These are phyloP conservation scores for Wallacemonas sp. DNA, from an alignment of 208 protist species.

Conservation along the genomic window DNA sequence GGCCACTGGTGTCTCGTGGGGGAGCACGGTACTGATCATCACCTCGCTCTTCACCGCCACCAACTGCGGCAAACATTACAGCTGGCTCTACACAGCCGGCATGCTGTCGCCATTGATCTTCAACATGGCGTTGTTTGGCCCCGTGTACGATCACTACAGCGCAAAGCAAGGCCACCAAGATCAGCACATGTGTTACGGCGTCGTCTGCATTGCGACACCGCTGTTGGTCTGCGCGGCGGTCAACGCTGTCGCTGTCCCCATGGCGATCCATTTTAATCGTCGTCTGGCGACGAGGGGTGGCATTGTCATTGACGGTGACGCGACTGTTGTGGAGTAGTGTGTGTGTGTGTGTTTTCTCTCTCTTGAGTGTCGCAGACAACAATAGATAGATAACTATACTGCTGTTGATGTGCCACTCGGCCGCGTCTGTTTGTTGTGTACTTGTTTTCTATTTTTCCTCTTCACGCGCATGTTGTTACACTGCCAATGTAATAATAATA, in stretches of 20 bases:
- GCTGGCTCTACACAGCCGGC: constrained; percentile 78
- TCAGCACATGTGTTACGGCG: constrained; percentile 44
- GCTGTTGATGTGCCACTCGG: too few relatives aligned
- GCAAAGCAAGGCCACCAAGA: constrained; percentile 30
- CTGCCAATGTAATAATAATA: too few relatives aligned
- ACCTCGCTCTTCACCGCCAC: constrained; percentile 56
- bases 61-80: constrained; percentile 86
- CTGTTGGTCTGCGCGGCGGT: constrained; percentile 52
- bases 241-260: constrained; percentile 46
- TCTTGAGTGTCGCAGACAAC: too few relatives aligned
- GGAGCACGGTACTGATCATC: constrained; percentile 69
- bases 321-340: neutral
- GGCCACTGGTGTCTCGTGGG: constrained; percentile 78
- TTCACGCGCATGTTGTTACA: too few relatives aligned
- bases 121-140: constrained; percentile 73
- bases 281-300: constrained; percentile 28
- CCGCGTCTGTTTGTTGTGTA: too few relatives aligned
- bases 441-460: too few relatives aligned
- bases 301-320: constrained; percentile 3
- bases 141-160: constrained; percentile 71
- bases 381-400: too few relatives aligned
- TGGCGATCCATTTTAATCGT: constrained; percentile 39
- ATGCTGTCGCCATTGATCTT: constrained; percentile 83
- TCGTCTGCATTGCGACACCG: constrained; percentile 54
- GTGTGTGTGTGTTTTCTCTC: neutral